Conservation (phyloP, 257 asterid species). For the Przewalskia tangutica region DNA sequence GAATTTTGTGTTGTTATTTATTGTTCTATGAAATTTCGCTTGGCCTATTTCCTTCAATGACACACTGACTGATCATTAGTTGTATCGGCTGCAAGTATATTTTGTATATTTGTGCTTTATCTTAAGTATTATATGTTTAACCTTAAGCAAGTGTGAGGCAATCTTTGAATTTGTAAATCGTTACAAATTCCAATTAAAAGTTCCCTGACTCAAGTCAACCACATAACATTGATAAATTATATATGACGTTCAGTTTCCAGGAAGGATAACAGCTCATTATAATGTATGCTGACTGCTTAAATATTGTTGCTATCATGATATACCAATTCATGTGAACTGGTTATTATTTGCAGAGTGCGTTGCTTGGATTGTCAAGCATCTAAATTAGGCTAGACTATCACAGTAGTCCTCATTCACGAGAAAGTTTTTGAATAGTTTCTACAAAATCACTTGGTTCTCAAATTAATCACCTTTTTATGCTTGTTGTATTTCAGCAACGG, state of each 20-base stretch:
- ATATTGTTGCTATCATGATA: neutral
- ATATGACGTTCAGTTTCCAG: neutral
- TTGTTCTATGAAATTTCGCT: neutral
- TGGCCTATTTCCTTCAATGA: neutral
- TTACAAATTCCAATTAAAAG: neutral
- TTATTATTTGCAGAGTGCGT: neutral
- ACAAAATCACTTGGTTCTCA: neutral
- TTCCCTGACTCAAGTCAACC: neutral
- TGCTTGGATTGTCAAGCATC: neutral
- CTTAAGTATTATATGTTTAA: neutral
- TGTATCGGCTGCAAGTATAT: neutral
- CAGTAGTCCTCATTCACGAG: neutral
- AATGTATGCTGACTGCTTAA: neutral
- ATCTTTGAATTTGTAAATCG: neutral
- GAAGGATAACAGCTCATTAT: neutral
- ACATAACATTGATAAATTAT: neutral
- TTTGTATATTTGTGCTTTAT: neutral
- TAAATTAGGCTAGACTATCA: neutral
- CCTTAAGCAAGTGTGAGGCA: neutral
- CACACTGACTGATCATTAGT: neutral
- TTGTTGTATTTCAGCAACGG: conserved; percentile 38
- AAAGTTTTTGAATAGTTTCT: neutral
- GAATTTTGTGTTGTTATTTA: neutral
- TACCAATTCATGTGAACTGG: neutral
- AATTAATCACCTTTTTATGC: neutral